Conservation (phyloP, 2,329 filamentous ascomycete genomes). For the Apiospora phragmitis region DNA sequence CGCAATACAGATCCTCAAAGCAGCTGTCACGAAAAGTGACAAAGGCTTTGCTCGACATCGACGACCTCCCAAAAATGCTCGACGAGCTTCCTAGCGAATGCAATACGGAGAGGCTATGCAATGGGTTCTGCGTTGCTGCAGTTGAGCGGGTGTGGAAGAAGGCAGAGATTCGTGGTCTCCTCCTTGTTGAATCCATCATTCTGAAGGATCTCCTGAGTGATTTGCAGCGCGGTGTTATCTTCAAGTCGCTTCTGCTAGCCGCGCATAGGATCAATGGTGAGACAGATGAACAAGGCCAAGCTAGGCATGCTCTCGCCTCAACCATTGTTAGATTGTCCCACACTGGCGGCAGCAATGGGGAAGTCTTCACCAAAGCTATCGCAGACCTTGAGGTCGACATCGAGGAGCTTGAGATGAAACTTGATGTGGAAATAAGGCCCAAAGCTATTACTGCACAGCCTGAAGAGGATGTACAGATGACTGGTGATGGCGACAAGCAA, state of each 20-base stretch:
- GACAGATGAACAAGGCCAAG: slow-evolving; percentile 53
- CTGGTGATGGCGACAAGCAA: slow-evolving; percentile 32
- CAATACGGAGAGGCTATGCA: slow-evolving; percentile 69
- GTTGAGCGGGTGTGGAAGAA: slow-evolving; percentile 63
- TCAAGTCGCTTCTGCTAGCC: slow-evolving; percentile 64
- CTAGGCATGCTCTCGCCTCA: slow-evolving; percentile 65
- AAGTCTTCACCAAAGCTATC: slow-evolving; percentile 67
- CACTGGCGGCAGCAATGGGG: slow-evolving; percentile 55
- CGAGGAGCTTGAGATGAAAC: slow-evolving; percentile 71
- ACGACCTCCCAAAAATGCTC: slow-evolving; percentile 60
- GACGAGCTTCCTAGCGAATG: slow-evolving; percentile 64
- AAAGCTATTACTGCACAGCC: slow-evolving; percentile 49
- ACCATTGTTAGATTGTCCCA: slow-evolving; percentile 68
- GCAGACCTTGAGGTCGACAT: slow-evolving; percentile 70
- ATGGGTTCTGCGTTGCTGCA: slow-evolving; percentile 68
- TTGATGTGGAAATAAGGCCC: slow-evolving; percentile 69
- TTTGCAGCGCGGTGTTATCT: slow-evolving; percentile 62
- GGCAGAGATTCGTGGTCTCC: slow-evolving; percentile 56
- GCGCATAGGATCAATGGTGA: slow-evolving; percentile 58
- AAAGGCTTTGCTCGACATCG: slow-evolving; percentile 66
- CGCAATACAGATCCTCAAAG: slow-evolving; percentile 73
- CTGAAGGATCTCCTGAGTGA: slow-evolving; percentile 61
- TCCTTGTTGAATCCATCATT: slow-evolving; percentile 62
- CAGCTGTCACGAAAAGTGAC: slow-evolving; percentile 70
- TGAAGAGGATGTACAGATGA: slow-evolving; percentile 54